Evolutionary conservation across 176 grass and related monocot genomes (phyloP).

Genomic region (Cymbopogon citratus): DNA sequence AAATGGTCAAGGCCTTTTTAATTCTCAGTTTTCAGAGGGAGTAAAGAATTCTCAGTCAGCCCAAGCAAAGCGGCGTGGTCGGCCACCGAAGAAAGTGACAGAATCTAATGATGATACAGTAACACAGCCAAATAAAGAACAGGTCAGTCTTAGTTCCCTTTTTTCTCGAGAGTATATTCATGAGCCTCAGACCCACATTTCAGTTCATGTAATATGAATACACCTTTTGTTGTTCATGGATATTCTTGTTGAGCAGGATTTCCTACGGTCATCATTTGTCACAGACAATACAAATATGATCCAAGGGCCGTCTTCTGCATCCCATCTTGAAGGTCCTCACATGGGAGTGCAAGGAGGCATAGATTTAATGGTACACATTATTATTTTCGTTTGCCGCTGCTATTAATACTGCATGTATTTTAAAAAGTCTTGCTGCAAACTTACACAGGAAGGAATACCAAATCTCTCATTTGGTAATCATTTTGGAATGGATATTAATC

Average conservation of each 20-base stretch:
- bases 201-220: conserved; percentile 4
- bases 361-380: conserved; percentile 61
- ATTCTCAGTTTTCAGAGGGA: conserved; percentile 43
- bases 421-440: conserved; percentile 14
- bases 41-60: conserved; percentile 50
- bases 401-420: conserved; percentile 19
- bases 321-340: conserved; percentile 57
- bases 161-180: background rate
- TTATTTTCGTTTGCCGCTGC: conserved; percentile 22
- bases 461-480: conserved; percentile 79
- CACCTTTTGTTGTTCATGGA: conserved; percentile 2
- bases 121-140: conserved; percentile 67
- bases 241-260: conserved; percentile 56
- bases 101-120: conserved; percentile 48
- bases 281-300: conserved; percentile 45
- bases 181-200: background rate
- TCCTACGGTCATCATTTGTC: conserved; percentile 68
- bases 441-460: conserved; percentile 78
- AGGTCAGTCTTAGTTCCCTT: conserved; percentile 35
- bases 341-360: conserved; percentile 54
- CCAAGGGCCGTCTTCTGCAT: conserved; percentile 36
- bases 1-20: conserved; percentile 52
- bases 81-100: conserved; percentile 58
- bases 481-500: conserved; percentile 78
- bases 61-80: conserved; percentile 57